Evolutionary conservation across 2,329 filamentous ascomycete species (phyloP).

Genomic region (Verticillium nubilum): DNA sequence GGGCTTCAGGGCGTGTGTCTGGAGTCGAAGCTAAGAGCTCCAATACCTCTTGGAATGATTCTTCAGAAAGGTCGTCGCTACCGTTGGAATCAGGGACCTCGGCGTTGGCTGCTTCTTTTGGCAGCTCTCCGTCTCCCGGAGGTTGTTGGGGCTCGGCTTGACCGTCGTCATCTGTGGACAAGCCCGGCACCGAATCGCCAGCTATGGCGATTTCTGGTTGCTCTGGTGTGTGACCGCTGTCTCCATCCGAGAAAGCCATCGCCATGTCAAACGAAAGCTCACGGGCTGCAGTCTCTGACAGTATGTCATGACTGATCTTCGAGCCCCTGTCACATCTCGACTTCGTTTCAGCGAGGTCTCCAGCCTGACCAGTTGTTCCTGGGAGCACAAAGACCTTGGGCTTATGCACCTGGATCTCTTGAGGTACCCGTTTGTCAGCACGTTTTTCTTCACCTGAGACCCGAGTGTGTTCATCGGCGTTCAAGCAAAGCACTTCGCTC

Average conservation of each 20-base stretch:
- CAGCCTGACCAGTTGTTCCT: not conserved
- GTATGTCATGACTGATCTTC: too few relatives aligned
- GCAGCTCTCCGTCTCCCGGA: not conserved
- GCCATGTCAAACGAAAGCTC: not conserved
- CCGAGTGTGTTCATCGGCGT: not conserved
- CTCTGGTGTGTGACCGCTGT: not conserved
- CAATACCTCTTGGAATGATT: not conserved
- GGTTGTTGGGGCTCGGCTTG: not conserved
- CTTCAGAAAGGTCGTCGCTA: not conserved
- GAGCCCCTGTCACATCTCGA: not conserved
- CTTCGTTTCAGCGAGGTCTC: not conserved
- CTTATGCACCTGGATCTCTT: too few relatives aligned
- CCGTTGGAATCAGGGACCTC: not conserved
- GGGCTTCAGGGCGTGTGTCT: not conserved
- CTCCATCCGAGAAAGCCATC: not conserved
- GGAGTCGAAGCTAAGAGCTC: not conserved
- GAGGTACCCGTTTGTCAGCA: not conserved
- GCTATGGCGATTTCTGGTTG: not conserved
- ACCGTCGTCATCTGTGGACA: not conserved
- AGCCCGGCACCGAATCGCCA: not conserved
- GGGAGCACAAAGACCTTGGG: not conserved
- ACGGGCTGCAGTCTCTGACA: not conserved
- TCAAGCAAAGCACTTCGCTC: not conserved
- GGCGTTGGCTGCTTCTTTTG: not conserved
- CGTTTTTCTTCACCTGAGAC: not conserved